phyloP scores from a whole-genome alignment of 768 basidiomycete genomes.

The Stropharia rugosoannulata region DNA sequence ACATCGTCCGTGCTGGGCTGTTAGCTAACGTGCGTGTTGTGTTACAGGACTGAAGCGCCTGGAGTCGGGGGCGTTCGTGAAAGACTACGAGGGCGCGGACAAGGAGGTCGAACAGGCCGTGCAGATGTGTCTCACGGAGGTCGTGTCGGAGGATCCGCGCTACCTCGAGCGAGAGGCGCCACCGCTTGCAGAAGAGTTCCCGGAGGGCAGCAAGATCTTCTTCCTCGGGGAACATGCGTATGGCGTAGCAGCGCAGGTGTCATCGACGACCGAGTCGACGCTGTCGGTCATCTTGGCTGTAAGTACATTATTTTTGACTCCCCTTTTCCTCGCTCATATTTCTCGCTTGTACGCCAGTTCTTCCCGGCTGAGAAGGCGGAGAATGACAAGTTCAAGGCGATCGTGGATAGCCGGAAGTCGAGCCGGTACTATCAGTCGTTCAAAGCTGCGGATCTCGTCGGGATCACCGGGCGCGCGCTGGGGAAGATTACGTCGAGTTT shows the following conservation, averaged over 20 bases:
- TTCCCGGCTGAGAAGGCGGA: slow-evolving; percentile 84
- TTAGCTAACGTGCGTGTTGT: neutral
- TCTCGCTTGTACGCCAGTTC: slow-evolving; percentile 49
- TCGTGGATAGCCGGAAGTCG: slow-evolving; percentile 54
- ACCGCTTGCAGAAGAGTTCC: slow-evolving; percentile 85
- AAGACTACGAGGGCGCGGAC: slow-evolving; percentile 85
- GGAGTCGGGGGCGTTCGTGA: slow-evolving; percentile 88
- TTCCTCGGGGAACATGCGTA: slow-evolving; percentile 95
- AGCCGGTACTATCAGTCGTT: slow-evolving; percentile 78
- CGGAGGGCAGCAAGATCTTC: slow-evolving; percentile 87
- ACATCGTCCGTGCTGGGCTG: neutral
- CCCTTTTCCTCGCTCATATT: neutral
- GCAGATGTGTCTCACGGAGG: slow-evolving; percentile 80
- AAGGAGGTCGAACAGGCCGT: slow-evolving; percentile 86
- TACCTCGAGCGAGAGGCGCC: slow-evolving; percentile 81
- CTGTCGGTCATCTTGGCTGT: slow-evolving; percentile 90
- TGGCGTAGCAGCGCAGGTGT: slow-evolving; percentile 92
- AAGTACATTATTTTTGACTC: slow-evolving; percentile 16
- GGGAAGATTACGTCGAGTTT: slow-evolving; percentile 93
- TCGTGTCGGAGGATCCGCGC: slow-evolving; percentile 87
- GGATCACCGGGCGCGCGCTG: slow-evolving; percentile 75
- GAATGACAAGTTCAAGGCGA: slow-evolving; percentile 70
- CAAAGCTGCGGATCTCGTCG: slow-evolving; percentile 70
- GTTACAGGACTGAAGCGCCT: slow-evolving; percentile 80
- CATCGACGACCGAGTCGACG: slow-evolving; percentile 62